phyloP scores from a whole-genome alignment of 495 filamentous ascomycete genomes.

The Aspergillus heteromorphus region DNA sequence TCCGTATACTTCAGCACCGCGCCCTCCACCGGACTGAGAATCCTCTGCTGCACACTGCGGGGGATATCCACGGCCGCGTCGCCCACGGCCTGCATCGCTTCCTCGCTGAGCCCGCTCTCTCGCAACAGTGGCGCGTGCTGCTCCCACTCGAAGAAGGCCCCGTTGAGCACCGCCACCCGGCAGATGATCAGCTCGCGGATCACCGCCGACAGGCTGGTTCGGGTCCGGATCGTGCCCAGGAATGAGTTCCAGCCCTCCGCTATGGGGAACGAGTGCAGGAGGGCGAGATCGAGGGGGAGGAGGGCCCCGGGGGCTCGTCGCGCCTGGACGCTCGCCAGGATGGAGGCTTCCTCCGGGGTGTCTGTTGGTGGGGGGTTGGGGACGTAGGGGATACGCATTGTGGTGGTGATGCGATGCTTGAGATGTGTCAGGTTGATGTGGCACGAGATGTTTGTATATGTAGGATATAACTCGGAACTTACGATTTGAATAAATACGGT shows the following conservation, averaged over 20 bases:
- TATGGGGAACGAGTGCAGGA: constrained; percentile 67
- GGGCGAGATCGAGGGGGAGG: constrained; percentile 64
- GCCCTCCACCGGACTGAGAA: constrained; percentile 54
- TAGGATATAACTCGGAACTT: too few species aligned
- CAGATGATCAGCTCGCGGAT: constrained; percentile 69
- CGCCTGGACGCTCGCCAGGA: constrained; percentile 55
- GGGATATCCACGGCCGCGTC: constrained; percentile 23
- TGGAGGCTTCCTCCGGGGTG: constrained; percentile 42
- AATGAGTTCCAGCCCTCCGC: constrained; percentile 81
- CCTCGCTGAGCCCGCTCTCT: constrained; percentile 42
- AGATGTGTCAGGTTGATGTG: too few species aligned
- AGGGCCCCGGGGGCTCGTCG: constrained; percentile 60
- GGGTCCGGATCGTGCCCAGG: constrained; percentile 66
- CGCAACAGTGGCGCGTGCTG: constrained; percentile 64
- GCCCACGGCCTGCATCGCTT: constrained; percentile 40
- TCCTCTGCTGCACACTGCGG: constrained; percentile 10
- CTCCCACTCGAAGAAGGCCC: constrained; percentile 74
- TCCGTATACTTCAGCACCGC: constrained; percentile 66
- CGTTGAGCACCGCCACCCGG: constrained; percentile 67
- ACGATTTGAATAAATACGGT: too few species aligned
- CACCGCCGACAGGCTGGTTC: constrained; percentile 52
- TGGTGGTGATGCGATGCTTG: constrained; percentile 18
- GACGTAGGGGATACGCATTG: constrained; percentile 70
- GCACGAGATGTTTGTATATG: not conserved
- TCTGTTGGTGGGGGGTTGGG: constrained; percentile 49